Evolutionary conservation across 176 grass and related monocot species (phyloP), one percentile per base, ranked within the genome.

Genomic region (Pharus latifolius): DNA sequence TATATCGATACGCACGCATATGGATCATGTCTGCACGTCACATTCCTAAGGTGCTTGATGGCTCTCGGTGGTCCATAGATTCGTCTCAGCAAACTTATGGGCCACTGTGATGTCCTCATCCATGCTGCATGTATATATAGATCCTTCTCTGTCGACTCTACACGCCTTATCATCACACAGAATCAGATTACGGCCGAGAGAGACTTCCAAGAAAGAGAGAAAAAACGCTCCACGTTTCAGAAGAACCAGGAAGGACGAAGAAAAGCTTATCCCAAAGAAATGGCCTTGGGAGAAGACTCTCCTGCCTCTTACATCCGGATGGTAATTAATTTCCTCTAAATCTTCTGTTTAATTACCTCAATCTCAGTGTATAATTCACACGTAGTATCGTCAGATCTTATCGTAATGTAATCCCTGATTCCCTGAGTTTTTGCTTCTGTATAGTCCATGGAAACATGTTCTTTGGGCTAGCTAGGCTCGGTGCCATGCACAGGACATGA

Each of bases 241-340:
- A 13, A 33, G 60, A 18, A 78, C 22, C 3, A 12, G 50, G 33
- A 37, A 63, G 33, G 35, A 69, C 17, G 72, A 75, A 43, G 74
- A n/a, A 19, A 33, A 18, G 28, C 57, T 50, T 2, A 45, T 10
- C 22, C 1, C 13, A 2, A 15, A 54, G 23, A n/a, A 22, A 86
- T 84, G 80, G 80, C 76, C 3, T 44, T 81, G 29, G 87, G 87
- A 26, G 84, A 82, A 28, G 54, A 73, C 15, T 84, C 83, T 2
- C 68, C 91, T 12, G 86, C 87, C 3, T 86, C 87, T 10, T 96
- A 90, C 32, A 96, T 96, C 77, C 83, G 75, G 67, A 81, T 65
- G 91, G 91, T 96, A 85, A 52, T 1, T 55, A 8, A 17, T 17
- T n/a, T 55, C 51, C 33, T n/a, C 0, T 4, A n/a, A n/a, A n/a